Evolutionary conservation across 1,284 basidiomycete species (phyloP).

Genomic region (Psilocybe mexicana): DNA sequence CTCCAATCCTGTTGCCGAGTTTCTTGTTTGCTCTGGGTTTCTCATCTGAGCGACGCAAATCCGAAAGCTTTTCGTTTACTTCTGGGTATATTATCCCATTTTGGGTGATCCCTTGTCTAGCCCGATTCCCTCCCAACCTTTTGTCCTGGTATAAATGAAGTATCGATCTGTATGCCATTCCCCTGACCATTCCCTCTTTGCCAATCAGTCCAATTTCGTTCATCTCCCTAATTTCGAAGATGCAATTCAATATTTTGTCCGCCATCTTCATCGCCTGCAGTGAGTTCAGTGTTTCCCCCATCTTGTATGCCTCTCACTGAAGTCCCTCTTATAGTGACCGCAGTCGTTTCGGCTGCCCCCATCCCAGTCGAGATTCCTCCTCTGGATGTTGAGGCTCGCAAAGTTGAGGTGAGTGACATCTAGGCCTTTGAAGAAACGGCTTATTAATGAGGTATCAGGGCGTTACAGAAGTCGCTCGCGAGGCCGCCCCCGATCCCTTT

Average conservation of each 20-base stretch:
- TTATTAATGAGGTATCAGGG: conserved; percentile 6
- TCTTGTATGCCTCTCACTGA: not conserved
- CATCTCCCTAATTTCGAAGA: conserved; percentile 16
- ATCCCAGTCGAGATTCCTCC: conserved; percentile 25
- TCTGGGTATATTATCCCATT: not conserved
- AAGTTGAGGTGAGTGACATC: conserved; percentile 21
- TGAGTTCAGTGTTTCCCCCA: conserved; percentile 15
- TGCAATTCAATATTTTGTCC: conserved; percentile 31
- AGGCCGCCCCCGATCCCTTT: conserved; percentile 29
- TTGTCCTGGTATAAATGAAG: conserved; percentile 1
- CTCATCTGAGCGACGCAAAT: not conserved
- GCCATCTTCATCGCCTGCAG: conserved; percentile 29
- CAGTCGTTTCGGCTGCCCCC: conserved; percentile 30
- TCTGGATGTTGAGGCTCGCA: conserved; percentile 25
- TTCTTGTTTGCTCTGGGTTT: not conserved
- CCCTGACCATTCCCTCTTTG: not conserved
- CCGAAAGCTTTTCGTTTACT: not conserved
- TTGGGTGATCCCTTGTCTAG: not conserved
- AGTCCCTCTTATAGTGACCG: conserved; percentile 18
- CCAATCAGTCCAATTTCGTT: not conserved
- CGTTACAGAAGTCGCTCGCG: conserved; percentile 23
- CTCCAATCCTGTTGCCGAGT: not conserved
- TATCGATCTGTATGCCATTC: not conserved
- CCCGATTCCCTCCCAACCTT: not conserved
- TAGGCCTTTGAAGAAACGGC: not conserved